Evolutionary conservation across 2,329 filamentous ascomycete genomes (phyloP).

Genomic region (Colletotrichum viniferum): DNA sequence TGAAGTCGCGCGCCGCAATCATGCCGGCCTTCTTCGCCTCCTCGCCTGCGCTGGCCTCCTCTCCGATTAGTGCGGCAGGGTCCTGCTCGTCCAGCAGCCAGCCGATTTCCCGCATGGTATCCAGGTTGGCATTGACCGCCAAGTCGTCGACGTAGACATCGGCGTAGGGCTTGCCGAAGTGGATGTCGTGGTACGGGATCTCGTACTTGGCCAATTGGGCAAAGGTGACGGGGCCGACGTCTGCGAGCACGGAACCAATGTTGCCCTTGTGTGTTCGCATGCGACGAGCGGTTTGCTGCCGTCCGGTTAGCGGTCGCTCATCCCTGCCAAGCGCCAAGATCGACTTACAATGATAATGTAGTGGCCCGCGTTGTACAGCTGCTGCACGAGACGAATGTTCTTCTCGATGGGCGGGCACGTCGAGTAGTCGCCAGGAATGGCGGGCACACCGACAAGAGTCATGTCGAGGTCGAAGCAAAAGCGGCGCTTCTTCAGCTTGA

Average conservation of each 20-base stretch:
- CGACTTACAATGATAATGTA: constrained; percentile 33
- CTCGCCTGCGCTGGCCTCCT: constrained; percentile 12
- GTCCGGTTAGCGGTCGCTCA: background rate
- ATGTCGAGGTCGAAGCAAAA: constrained; percentile 36
- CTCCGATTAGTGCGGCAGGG: constrained; percentile 17
- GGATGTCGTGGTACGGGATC: constrained; percentile 32
- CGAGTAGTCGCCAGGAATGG: constrained; percentile 29
- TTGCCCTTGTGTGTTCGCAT: constrained; percentile 33
- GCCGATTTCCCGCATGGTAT: constrained; percentile 31
- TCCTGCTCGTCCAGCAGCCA: constrained; percentile 31
- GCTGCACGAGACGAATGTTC: constrained; percentile 31
- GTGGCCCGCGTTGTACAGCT: constrained; percentile 31
- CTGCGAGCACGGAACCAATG: constrained; percentile 29
- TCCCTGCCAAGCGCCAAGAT: background rate
- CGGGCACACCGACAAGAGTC: constrained; percentile 32
- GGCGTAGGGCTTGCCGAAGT: constrained; percentile 33
- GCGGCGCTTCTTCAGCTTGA: constrained; percentile 29
- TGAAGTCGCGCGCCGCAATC: constrained; percentile 33
- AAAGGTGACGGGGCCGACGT: constrained; percentile 29
- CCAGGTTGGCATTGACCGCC: constrained; percentile 31
- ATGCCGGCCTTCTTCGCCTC: constrained; percentile 29
- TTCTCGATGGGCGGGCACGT: constrained; percentile 32
- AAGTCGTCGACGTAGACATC: constrained; percentile 33
- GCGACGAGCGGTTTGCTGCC: constrained; percentile 29
- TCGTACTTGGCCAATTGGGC: constrained; percentile 29